Conservation (phyloP, 23 red algal genomes). For the Chondrus crispus region DNA sequence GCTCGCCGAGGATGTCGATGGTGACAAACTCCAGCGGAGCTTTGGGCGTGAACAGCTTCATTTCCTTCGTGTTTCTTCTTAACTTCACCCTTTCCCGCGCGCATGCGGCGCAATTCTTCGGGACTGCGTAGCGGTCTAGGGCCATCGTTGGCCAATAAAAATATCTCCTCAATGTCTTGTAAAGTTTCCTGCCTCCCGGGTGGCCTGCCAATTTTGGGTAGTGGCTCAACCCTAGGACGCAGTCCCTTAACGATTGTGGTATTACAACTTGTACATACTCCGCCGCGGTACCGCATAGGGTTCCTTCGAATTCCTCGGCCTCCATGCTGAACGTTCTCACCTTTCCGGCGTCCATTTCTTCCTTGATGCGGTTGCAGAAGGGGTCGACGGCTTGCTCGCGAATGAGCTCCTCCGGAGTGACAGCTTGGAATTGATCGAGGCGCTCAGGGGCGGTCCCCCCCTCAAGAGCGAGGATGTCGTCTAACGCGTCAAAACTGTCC, state of each 20-base stretch:
- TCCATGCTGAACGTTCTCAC: not conserved
- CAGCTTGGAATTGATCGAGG: not conserved
- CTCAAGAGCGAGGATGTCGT: not conserved
- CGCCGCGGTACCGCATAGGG: not conserved
- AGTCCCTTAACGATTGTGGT: not conserved
- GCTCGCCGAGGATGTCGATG: not conserved
- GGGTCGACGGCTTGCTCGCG: not conserved
- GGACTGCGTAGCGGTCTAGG: not conserved
- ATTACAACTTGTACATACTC: not conserved
- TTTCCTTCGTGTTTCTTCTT: not conserved
- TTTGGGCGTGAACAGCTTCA: not conserved
- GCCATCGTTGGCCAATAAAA: not conserved
- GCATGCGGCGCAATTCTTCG: not conserved
- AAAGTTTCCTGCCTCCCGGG: not conserved
- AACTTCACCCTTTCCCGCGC: not conserved
- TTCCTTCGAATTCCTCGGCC: not conserved
- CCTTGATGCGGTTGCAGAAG: not conserved
- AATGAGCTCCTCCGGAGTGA: constrained; percentile 12
- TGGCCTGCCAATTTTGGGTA: not conserved
- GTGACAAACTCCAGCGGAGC: not conserved
- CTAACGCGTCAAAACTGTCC: not conserved
- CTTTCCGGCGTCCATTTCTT: not conserved
- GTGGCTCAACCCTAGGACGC: not conserved
- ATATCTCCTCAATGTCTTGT: not conserved
- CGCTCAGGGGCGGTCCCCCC: not conserved